Evolutionary conservation across 352 stramenopile genomes (phyloP), one percentile per base, ranked within the genome.

Genomic region (Peronosclerospora sorghi): DNA sequence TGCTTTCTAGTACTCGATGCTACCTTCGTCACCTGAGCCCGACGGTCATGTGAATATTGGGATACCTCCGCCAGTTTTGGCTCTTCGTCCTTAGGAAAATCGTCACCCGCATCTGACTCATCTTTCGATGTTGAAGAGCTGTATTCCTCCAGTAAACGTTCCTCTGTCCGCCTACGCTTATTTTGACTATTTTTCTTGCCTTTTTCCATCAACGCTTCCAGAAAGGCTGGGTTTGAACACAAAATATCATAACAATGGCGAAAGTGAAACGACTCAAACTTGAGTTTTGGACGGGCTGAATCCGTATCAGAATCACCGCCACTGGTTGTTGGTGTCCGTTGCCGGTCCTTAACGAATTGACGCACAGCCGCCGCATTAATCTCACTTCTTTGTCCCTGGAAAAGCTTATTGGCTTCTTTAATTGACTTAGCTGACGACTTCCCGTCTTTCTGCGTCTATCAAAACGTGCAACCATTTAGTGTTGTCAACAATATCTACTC

Each of bases 221-320:
- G 28, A 29, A 64, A 60, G 21, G 39, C 8, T 1, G 40, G 7
- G 13, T 51, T 52, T 2, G 45, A 41, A 19, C 51, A 30, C 21
- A 64, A 23, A 10, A 60, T 54, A 30, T 64, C 55, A 38, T 64
- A 64, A 45, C 55, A 64, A 29, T 64, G 55, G 32, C 41, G 51
- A 29, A 60, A 64, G 37, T 64, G 55, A 46, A 64, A 64, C 13
- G 51, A 51, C 51, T 64, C 51, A 21, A 64, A 64, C 32, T 57
- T 60, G 27, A 64, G 45, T 34, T 59, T 54, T 0, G 55, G 55
- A 3, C 35, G 45, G 1, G 32, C 12, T 9, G 45, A 28, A 30
- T 60, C 51, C 28, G 41, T 51, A 41, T 52, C 50, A 44, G 44
- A 44, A 18, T 54, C 51, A 24, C 35, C 28, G 5, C 35, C 8